Evolutionary conservation across 2,329 filamentous ascomycete species (phyloP), one percentile per base, ranked within the genome.

Genomic region (Cercospora sp.): DNA sequence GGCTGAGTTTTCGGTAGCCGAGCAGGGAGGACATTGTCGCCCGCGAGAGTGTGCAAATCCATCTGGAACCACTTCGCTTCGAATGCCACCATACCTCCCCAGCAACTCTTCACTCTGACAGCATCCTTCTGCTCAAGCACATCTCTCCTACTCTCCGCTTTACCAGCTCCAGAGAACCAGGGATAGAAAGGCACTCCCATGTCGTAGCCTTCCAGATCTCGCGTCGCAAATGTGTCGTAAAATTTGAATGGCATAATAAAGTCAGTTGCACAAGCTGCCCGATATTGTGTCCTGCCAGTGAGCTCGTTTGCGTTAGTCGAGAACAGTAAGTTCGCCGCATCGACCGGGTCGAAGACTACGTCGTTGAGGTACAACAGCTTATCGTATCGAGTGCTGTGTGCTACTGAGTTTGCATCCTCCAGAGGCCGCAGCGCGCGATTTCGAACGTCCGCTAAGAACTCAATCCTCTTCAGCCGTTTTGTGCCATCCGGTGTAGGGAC

Each of bases 31-130:
- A 58, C 51, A 16, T 40, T 62, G 12, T 60, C 57, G 16, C n/a
- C 18, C 13, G 42, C 51, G 10, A 16, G 20, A 33, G 30, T 18
- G n/a, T 71, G 48, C 23, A 68, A 20, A 9, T 66, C 64, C 20
- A 64, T 79, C 73, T 88, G 86, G 58, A 90, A 86, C 77, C 86
- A 88, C 58, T 80, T 79, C 1, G 86, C 88, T 74, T 89, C 85
- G 78, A 89, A 89, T 2, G 87, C 87, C 2, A 88, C 89, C 86
- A 93, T 92, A 23, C 91, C 91, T 63, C 90, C 89, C 91, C 91
- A 93, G 79, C 91, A 93, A 71, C 88, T 89, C 73, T 85, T 86
- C 1, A 93, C 90, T 8, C 88, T 85, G 1, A 93, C 90, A 0
- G 90, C 86, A 71, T 89, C 87, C 42, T 78, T 84, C 65, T 87